A percentile compares a stretch with the other conserved stretches of the same genome.
Evolutionary conservation across 345 rosid species (phyloP).

Genomic region (Firmiana major): DNA sequence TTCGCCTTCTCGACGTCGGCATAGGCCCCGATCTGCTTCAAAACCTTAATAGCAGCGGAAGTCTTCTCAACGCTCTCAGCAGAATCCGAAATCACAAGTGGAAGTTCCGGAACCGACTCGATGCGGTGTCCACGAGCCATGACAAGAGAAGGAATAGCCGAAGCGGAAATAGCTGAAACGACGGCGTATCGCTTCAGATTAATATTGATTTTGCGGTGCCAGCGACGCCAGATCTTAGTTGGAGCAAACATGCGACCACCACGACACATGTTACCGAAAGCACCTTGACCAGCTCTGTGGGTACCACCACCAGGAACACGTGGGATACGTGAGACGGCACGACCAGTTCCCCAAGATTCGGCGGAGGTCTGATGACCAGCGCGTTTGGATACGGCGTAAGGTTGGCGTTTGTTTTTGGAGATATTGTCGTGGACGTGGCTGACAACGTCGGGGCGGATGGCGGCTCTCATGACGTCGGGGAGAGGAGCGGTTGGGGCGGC

Average conservation of each 20-base stretch:
- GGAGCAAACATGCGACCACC: slow-evolving; percentile 84
- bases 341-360: slow-evolving; percentile 82
- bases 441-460: slow-evolving; percentile 80
- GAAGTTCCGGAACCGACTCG: slow-evolving; percentile 82
- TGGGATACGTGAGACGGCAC: slow-evolving; percentile 96
- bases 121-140: slow-evolving; percentile 90
- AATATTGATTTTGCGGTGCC: slow-evolving; percentile 63
- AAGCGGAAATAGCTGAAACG: slow-evolving; percentile 84
- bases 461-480: slow-evolving; percentile 74
- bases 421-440: slow-evolving; percentile 60
- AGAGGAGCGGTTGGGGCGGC: slow-evolving; percentile 44
- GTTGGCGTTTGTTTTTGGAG: slow-evolving; percentile 82
- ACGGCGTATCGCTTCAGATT: slow-evolving; percentile 69
- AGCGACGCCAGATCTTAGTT: slow-evolving; percentile 79
- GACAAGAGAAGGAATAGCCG: slow-evolving; percentile 73
- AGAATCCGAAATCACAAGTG: slow-evolving; percentile 69
- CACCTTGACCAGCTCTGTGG: slow-evolving; percentile 97
- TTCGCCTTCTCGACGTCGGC: slow-evolving; percentile 84
- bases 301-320: slow-evolving; percentile 98
- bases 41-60: slow-evolving; percentile 64
- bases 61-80: slow-evolving; percentile 78
- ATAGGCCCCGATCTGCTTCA: slow-evolving; percentile 81
- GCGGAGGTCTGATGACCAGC: slow-evolving; percentile 98
- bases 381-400: slow-evolving; percentile 76
- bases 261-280: slow-evolving; percentile 78